phyloP scores from a whole-genome alignment of 1,284 basidiomycete species.

The Austropuccinia psidii region DNA sequence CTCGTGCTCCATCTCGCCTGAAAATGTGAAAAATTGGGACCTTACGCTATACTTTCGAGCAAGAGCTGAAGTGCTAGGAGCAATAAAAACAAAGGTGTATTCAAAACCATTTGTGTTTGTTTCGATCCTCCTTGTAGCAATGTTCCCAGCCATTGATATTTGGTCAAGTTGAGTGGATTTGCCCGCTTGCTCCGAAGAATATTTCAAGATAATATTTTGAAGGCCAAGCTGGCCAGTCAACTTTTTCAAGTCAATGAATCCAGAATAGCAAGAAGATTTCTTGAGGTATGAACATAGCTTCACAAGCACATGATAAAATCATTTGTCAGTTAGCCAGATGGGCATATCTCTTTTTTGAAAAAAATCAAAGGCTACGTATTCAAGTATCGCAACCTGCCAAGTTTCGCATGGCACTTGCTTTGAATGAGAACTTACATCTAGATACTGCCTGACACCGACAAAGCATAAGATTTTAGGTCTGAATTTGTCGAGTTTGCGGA shows the following conservation, averaged over 20 bases:
- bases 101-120: background rate
- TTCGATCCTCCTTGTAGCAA: background rate
- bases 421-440: background rate
- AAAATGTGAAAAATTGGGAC: too few relatives aligned
- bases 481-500: background rate
- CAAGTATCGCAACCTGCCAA: background rate
- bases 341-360: background rate
- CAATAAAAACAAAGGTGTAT: constrained; percentile 1
- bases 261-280: background rate
- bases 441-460: background rate
- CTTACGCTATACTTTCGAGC: constrained; percentile 3
- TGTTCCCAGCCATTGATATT: too few relatives aligned
- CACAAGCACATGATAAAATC: background rate
- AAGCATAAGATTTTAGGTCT: constrained; percentile 5
- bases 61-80: constrained; percentile 6
- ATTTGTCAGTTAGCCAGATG: background rate
- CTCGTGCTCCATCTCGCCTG: too few relatives aligned
- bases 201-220: background rate
- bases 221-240: background rate
- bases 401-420: background rate
- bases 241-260: background rate
- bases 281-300: background rate
- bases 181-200: background rate
- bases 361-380: background rate
- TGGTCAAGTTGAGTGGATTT: background rate